Percentiles rank a stretch among this genome's conserved stretches.
Evolutionary conservation across 768 basidiomycete species (phyloP).

Genomic region (Podaxis sp.): DNA sequence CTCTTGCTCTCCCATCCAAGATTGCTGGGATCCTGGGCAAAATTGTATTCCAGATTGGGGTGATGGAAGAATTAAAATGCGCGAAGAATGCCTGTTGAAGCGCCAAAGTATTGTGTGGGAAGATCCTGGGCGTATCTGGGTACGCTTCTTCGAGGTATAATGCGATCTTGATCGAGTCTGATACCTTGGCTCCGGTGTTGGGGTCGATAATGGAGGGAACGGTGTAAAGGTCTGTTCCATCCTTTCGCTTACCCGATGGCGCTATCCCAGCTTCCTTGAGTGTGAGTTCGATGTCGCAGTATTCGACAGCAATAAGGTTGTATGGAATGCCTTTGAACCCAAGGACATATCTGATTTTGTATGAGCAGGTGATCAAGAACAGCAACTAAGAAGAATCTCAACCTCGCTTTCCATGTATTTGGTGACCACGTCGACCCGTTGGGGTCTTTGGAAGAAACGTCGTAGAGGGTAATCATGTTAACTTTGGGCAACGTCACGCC

Average conservation of each 20-base stretch:
- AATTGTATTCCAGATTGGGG: not conserved
- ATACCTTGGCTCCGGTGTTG: not conserved
- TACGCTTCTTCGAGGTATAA: slow-evolving; percentile 13
- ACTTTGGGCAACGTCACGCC: not conserved
- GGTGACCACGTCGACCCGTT: not conserved
- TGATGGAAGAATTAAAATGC: not conserved
- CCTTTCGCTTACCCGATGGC: not conserved
- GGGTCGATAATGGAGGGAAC: slow-evolving; percentile 13
- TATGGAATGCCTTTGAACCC: not conserved
- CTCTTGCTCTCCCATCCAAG: not conserved
- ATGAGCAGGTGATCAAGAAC: not conserved
- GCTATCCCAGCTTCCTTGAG: slow-evolving; percentile 5
- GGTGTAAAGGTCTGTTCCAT: slow-evolving; percentile 11
- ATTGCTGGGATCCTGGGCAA: not conserved
- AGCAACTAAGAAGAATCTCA: not conserved
- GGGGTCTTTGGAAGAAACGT: not conserved
- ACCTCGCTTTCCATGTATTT: not conserved
- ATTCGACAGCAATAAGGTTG: slow-evolving; percentile 2
- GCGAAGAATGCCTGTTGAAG: slow-evolving; percentile 3
- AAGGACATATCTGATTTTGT: not conserved
- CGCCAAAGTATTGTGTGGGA: not conserved
- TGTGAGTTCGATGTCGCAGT: slow-evolving; percentile 3
- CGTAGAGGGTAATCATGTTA: not conserved
- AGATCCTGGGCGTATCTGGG: not conserved
- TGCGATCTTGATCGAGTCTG: slow-evolving; percentile 13